Base-by-base conservation (phyloP, 192 early-diverging fungal genomes). In the Spinellus fusiger region DNA sequence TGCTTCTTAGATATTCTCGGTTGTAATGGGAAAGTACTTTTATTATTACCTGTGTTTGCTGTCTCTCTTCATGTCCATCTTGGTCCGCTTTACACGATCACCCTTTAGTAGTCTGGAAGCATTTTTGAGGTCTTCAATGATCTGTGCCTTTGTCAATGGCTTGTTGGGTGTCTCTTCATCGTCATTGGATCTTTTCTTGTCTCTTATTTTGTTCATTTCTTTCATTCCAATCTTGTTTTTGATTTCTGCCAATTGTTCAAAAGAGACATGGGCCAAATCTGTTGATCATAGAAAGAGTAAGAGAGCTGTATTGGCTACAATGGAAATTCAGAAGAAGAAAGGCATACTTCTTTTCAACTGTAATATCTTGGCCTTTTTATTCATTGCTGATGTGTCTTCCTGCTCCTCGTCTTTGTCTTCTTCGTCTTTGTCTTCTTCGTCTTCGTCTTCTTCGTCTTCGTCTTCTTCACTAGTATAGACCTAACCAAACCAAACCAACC, bases 191-290 rank as follows among this genome's bases (percentile, higher is more conserved):
- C 62, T 32, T 58, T 63, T 70, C 38, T 70, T 69, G 1, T 75
- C 63, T 31, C 68, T 66, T 13, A 77, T 71, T 54, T 77, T 60
- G 56, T 81, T 80, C 46, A 87, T 86, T 33, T 78, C 80, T 52
- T 87, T 84, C 62, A 75, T 75, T 15, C 85, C 86, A 53, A 91
- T 68, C 56, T 88, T 87, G 56, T 82, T 68, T 73, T 92, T 87
- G 25, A 93, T 84, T 49, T 88, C 84, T 49, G 89, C 78, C 23
- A 93, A 68, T 58, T 93, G 82, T 61, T 84, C 86, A 66, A 94
- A 94, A 7, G 90, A 83, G 16, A 92, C 82, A 48, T 89, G 84
- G 5, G 89, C 85, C 4, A 94, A 79, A 66, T 65, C 76, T 80
- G 65, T 29, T 25, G 20, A 50, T 16, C 6, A 23, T 38, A 49